Evolutionary conservation across 2,329 filamentous ascomycete genomes (phyloP).

Genomic region (Ophiostoma pallidulum): DNA sequence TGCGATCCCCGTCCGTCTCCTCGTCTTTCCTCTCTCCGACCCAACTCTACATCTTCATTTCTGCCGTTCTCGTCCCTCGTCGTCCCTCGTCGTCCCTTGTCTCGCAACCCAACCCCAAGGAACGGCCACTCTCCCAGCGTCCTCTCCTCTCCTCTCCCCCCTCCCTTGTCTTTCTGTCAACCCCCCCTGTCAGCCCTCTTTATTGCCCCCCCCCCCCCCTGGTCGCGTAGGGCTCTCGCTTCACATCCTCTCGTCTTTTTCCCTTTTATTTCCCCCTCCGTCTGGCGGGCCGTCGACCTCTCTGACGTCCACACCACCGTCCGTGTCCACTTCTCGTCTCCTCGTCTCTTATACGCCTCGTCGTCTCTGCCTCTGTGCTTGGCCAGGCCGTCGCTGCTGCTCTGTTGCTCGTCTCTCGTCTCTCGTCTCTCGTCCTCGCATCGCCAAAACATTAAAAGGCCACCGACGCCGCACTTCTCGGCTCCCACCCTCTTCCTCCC

Average conservation of each 20-base stretch:
- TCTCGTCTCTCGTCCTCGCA: not conserved
- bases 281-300: not conserved
- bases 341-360: not conserved
- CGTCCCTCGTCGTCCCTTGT: not conserved
- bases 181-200: conserved; percentile 9
- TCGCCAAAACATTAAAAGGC: too few relatives aligned
- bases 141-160: not conserved
- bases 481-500: too few relatives aligned
- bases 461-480: too few relatives aligned
- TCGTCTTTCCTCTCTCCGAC: not conserved
- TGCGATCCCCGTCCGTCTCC: not conserved
- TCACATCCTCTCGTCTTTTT: not conserved
- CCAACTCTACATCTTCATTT: not conserved
- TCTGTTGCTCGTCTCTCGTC: not conserved
- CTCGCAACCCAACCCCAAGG: conserved; percentile 1
- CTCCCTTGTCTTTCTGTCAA: not conserved
- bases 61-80: not conserved
- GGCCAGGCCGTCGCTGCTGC: not conserved
- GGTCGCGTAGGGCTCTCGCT: not conserved
- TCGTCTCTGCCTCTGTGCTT: not conserved
- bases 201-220: conserved; percentile 6
- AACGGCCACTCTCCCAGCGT: not conserved
- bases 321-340: not conserved
- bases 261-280: not conserved
- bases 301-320: not conserved